These are phyloP conservation scores for Rhytidiadelphus loreus DNA, from an alignment of 225 moss, liverwort and hornwort genomes.

Conservation along the genomic window DNA sequence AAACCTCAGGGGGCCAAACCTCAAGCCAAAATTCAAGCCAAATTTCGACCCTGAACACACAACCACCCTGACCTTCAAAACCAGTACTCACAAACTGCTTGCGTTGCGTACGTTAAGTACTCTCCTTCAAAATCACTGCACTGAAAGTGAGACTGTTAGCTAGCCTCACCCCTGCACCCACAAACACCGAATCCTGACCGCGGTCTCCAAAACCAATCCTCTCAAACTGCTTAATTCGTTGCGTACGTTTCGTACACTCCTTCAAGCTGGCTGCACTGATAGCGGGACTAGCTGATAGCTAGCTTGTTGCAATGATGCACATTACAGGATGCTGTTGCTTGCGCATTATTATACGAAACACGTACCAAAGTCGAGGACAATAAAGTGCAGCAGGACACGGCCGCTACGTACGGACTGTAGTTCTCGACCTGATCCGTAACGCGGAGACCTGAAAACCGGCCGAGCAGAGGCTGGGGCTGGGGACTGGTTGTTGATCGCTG, in stretches of 20 bases:
- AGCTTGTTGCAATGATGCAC: background rate
- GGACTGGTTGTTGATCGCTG: background rate
- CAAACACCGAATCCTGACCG: background rate
- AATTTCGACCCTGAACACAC: background rate
- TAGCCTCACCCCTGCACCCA: background rate
- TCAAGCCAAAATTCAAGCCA: background rate
- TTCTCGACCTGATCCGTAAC: background rate
- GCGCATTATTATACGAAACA: background rate
- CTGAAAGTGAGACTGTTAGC: background rate
- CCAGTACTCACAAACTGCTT: background rate
- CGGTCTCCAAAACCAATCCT: background rate
- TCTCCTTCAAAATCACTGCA: background rate
- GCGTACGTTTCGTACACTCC: background rate
- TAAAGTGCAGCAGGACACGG: background rate
- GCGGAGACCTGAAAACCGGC: background rate
- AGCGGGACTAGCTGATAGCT: background rate
- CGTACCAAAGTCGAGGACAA: background rate
- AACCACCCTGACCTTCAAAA: background rate
- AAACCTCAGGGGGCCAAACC: background rate
- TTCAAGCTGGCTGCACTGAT: background rate
- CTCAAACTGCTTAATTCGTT: background rate
- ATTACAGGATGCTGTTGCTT: background rate
- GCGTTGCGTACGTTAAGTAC: background rate
- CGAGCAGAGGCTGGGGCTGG: background rate
- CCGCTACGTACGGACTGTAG: too few species aligned